Evolutionary conservation across 2,329 filamentous ascomycete genomes (phyloP).

Genomic region (Paracoccidioides lutzii): DNA sequence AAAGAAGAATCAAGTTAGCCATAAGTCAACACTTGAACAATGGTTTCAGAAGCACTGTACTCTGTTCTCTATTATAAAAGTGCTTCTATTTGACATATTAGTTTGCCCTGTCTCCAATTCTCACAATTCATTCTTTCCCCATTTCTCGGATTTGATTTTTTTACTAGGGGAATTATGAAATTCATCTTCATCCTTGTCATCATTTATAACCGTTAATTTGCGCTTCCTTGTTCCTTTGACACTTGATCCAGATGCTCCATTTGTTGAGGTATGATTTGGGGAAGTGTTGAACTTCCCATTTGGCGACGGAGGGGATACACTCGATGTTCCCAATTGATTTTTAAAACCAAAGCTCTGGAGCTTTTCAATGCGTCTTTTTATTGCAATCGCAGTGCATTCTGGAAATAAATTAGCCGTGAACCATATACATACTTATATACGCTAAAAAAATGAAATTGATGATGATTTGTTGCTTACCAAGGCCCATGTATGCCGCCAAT

Average conservation of each 20-base stretch:
- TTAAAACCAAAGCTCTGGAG: not conserved
- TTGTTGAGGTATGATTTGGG: constrained; percentile 4
- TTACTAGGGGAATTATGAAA: not conserved
- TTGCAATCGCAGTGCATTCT: not conserved
- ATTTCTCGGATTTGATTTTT: not conserved
- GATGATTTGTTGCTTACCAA: not conserved
- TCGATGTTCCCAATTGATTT: not conserved
- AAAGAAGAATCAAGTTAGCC: too few relatives aligned
- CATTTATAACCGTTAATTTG: constrained; percentile 5
- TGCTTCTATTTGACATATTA: constrained; percentile 7
- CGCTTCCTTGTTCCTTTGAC: constrained; percentile 13
- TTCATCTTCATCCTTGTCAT: not conserved
- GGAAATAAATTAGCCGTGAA: not conserved
- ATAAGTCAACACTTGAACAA: too few relatives aligned
- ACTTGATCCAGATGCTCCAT: constrained; percentile 11
- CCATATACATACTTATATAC: not conserved
- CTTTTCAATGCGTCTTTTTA: not conserved
- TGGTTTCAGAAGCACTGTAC: not conserved
- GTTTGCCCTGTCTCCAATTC: constrained; percentile 13
- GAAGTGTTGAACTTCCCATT: not conserved
- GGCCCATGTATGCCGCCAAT: constrained; percentile 15
- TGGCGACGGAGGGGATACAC: not conserved
- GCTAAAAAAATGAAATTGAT: not conserved
- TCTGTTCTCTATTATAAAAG: too few relatives aligned
- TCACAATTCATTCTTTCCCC: constrained; percentile 10